A percentile compares a stretch with the other conserved stretches of the same genome.
phyloP scores from a whole-genome alignment of 2,329 filamentous ascomycete genomes.

The Paraphoma chrysanthemicola region DNA sequence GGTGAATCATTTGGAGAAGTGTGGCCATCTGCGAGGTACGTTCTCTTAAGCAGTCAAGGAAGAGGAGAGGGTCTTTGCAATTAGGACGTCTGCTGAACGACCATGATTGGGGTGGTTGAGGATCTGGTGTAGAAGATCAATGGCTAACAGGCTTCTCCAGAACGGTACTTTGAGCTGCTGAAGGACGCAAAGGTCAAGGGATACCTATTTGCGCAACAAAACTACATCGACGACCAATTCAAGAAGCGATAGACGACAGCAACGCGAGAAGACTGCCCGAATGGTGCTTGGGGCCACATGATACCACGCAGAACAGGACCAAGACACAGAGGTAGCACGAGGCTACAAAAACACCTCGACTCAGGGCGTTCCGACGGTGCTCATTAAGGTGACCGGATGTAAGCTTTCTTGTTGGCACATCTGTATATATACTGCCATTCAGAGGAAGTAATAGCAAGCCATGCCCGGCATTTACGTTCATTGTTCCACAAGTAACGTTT shows the following conservation, averaged over 20 bases:
- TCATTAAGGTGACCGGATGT: conserved; percentile 5
- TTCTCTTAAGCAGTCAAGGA: neutral
- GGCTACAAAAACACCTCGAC: neutral
- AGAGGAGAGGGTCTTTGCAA: neutral
- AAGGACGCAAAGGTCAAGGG: conserved; percentile 79
- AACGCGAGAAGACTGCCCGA: neutral
- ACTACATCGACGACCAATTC: conserved; percentile 62
- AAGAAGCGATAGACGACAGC: conserved; percentile 43
- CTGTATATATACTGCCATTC: conserved; percentile 38
- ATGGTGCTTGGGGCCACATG: neutral
- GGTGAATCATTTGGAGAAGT: conserved; percentile 89
- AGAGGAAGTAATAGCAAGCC: conserved; percentile 9
- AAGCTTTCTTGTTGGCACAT: conserved; percentile 25
- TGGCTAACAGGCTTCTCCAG: conserved; percentile 55
- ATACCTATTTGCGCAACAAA: conserved; percentile 80
- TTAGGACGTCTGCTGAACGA: neutral
- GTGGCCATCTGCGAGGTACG: conserved; percentile 77
- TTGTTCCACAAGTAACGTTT: neutral
- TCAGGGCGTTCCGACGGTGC: conserved; percentile 12
- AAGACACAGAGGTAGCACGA: neutral
- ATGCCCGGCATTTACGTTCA: neutral
- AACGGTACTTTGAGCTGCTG: conserved; percentile 79
- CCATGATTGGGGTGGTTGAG: neutral
- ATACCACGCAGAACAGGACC: conserved; percentile 2
- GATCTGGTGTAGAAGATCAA: neutral